Conservation (phyloP, 345 rosid genomes). For the Populus deltoides region DNA sequence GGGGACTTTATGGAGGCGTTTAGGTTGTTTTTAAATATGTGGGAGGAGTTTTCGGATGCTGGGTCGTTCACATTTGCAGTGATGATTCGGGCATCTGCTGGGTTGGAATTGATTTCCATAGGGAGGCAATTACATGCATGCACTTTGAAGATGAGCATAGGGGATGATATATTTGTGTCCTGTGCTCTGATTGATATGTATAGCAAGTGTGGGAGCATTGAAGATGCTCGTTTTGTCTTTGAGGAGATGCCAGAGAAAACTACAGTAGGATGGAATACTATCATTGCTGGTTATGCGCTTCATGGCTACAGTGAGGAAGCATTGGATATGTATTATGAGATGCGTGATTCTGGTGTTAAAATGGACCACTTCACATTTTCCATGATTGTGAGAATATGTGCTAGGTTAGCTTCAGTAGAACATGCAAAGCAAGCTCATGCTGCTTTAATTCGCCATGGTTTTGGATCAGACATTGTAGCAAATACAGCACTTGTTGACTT, state of each 20-base stretch:
- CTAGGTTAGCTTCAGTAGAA: slow-evolving; percentile 68
- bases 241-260: slow-evolving; percentile 74
- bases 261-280: slow-evolving; percentile 79
- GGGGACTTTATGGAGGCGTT: slow-evolving; percentile 67
- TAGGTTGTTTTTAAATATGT: slow-evolving; percentile 57
- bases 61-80: slow-evolving; percentile 55
- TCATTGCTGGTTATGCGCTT: slow-evolving; percentile 73
- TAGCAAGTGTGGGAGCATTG: slow-evolving; percentile 77
- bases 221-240: slow-evolving; percentile 67
- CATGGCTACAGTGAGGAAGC: slow-evolving; percentile 84
- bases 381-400: slow-evolving; percentile 56
- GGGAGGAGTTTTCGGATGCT: slow-evolving; percentile 68
- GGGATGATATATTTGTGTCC: slow-evolving; percentile 54
- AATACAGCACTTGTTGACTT: slow-evolving; percentile 82
- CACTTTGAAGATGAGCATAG: slow-evolving; percentile 51
- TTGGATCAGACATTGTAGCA: slow-evolving; percentile 66
- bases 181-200: slow-evolving; percentile 88
- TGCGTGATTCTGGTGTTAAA: slow-evolving; percentile 65
- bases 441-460: slow-evolving; percentile 59
- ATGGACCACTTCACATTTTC: slow-evolving; percentile 84
- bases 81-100: slow-evolving; percentile 65
- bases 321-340: slow-evolving; percentile 55
- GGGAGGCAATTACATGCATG: slow-evolving; percentile 74
- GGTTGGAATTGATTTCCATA: slow-evolving; percentile 48
- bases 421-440: slow-evolving; percentile 88